phyloP scores from a whole-genome alignment of 1,284 basidiomycete species.

The Neonothopanus nambi region DNA sequence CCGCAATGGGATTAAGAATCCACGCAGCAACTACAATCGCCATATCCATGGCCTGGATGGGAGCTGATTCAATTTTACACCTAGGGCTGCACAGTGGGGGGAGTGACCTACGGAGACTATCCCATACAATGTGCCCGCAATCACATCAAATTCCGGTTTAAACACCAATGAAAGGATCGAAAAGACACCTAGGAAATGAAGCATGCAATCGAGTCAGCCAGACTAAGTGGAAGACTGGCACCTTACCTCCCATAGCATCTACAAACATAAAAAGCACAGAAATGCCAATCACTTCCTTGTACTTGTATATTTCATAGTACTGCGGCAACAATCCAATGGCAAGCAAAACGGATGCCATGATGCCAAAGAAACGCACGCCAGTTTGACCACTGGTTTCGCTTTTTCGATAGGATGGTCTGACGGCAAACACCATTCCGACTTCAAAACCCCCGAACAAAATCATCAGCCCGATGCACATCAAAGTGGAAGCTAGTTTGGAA shows the following conservation, averaged over 20 bases:
- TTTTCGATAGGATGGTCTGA: constrained; percentile 29
- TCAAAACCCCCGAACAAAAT: constrained; percentile 58
- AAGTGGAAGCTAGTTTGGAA: constrained; percentile 30
- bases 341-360: constrained; percentile 63
- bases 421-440: constrained; percentile 57
- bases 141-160: constrained; percentile 61
- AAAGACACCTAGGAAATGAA: constrained; percentile 76
- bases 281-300: constrained; percentile 72
- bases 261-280: constrained; percentile 71
- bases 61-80: not conserved
- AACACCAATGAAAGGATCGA: constrained; percentile 71
- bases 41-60: constrained; percentile 53
- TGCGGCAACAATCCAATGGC: constrained; percentile 63
- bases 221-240: not conserved
- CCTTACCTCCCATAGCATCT: constrained; percentile 63
- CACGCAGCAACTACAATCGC: constrained; percentile 57
- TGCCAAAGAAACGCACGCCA: constrained; percentile 64
- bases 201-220: constrained; percentile 35
- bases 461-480: constrained; percentile 37
- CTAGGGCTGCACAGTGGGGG: not conserved
- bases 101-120: constrained; percentile 49
- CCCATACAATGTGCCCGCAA: constrained; percentile 64
- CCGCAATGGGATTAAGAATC: constrained; percentile 60
- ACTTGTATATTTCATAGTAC: constrained; percentile 71
- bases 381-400: constrained; percentile 42